These are phyloP conservation scores for Populus hybrid DNA, from an alignment of 441 rosid genomes.

Conservation along the genomic window DNA sequence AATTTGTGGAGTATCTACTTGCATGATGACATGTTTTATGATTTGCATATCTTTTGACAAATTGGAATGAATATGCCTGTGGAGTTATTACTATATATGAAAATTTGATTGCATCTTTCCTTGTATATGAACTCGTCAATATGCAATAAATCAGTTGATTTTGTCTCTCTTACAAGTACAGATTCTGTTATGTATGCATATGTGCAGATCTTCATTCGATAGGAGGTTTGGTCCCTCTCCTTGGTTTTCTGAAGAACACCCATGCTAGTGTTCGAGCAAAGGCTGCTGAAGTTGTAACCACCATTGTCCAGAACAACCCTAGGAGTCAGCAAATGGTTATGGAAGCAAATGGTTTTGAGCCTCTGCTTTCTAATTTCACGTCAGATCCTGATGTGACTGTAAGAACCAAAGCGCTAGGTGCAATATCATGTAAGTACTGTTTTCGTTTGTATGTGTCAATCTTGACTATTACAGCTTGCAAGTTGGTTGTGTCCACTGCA, in stretches of 20 bases:
- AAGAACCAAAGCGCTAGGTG: constrained; percentile 85
- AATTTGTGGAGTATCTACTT: too few relatives aligned
- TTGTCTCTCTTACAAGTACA: too few relatives aligned
- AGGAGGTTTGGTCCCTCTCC: constrained; percentile 90
- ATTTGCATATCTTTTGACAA: too few relatives aligned
- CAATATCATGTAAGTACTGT: too few relatives aligned
- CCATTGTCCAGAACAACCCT: constrained; percentile 96
- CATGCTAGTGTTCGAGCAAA: constrained; percentile 85
- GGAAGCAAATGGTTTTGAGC: constrained; percentile 92
- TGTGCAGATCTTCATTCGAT: constrained; percentile 82
- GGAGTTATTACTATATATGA: too few relatives aligned
- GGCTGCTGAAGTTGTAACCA: constrained; percentile 87
- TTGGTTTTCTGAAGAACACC: constrained; percentile 65
- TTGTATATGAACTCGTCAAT: too few relatives aligned
- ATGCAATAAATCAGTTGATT: too few relatives aligned
- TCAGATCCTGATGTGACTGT: constrained; percentile 67
- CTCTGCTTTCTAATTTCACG: constrained; percentile 61
- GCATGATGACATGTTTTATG: too few relatives aligned
- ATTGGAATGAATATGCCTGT: too few relatives aligned
- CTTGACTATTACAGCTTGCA: neutral
- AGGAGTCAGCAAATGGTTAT: constrained; percentile 84
- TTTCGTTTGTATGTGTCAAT: neutral
- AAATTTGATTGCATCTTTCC: too few relatives aligned
- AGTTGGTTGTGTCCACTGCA: constrained; percentile 1
- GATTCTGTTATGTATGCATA: neutral